Percentiles rank a stretch among this genome's conserved stretches.
These are phyloP conservation scores for Rhynchospora pubera DNA, from an alignment of 176 grass and related monocot species.

Conservation along the genomic window DNA sequence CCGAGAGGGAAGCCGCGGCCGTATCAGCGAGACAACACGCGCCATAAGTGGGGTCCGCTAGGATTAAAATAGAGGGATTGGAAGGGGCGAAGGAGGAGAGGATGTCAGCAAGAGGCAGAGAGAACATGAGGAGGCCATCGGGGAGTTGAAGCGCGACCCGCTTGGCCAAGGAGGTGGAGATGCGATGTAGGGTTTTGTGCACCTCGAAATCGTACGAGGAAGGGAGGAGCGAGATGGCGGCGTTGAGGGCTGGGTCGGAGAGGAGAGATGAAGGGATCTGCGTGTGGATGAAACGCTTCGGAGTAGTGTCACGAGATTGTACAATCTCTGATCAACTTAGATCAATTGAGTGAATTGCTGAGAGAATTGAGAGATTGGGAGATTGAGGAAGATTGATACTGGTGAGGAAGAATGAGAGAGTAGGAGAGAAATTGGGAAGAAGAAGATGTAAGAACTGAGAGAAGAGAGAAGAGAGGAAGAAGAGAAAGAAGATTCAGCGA, in stretches of 20 bases:
- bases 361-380: too few relatives aligned
- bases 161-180: conserved; percentile 44
- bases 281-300: conserved; percentile 81
- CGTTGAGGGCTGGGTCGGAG: conserved; percentile 51
- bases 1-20: conserved; percentile 51
- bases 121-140: conserved; percentile 92
- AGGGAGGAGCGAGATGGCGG: conserved; percentile 60
- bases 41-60: conserved; percentile 85
- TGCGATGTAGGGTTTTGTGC: conserved; percentile 81
- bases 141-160: conserved; percentile 74
- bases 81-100: conserved; percentile 53
- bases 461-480: too few relatives aligned
- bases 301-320: too few relatives aligned
- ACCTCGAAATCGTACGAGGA: conserved; percentile 80
- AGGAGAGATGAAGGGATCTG: conserved; percentile 76
- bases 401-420: too few relatives aligned
- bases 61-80: conserved; percentile 49
- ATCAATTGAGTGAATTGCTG: too few relatives aligned
- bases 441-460: too few relatives aligned
- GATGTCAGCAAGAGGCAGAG: conserved; percentile 69
- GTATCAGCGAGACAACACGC: conserved; percentile 78
- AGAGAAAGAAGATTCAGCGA: too few relatives aligned
- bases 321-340: too few relatives aligned
- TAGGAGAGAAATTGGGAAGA: too few relatives aligned
- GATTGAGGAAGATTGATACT: too few relatives aligned